Evolutionary conservation across 768 basidiomycete genomes (phyloP).

Genomic region (Agrocybe pediades): DNA sequence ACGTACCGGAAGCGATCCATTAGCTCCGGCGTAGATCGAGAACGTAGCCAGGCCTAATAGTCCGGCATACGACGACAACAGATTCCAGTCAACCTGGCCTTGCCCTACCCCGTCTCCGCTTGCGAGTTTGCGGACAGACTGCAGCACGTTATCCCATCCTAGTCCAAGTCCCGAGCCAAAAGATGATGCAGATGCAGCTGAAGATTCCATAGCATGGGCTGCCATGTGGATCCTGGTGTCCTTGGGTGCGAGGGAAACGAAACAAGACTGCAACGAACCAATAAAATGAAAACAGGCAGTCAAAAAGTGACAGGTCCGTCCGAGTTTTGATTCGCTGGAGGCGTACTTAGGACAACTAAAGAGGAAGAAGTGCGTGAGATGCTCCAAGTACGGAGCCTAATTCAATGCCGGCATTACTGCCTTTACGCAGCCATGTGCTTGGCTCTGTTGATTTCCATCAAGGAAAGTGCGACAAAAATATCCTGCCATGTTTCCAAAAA

Average conservation of each 20-base stretch:
- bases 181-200: too few relatives aligned
- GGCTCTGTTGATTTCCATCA: not conserved
- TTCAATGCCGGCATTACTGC: not conserved
- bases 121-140: too few relatives aligned
- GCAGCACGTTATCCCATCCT: too few relatives aligned
- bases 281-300: too few relatives aligned
- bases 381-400: not conserved
- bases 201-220: too few relatives aligned
- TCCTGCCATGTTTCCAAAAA: too few relatives aligned
- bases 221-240: too few relatives aligned
- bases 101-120: not conserved
- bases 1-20: conserved; percentile 64
- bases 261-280: too few relatives aligned
- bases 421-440: not conserved
- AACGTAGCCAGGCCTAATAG: conserved; percentile 61
- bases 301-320: not conserved
- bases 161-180: too few relatives aligned
- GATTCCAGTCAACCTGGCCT: conserved; percentile 53
- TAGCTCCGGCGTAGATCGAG: conserved; percentile 74
- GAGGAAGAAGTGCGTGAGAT: not conserved
- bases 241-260: too few relatives aligned
- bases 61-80: conserved; percentile 70
- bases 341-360: not conserved
- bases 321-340: not conserved
- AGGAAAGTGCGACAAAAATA: too few relatives aligned